Evolutionary conservation across 2,329 filamentous ascomycete genomes (phyloP).

Genomic region (Cercospora janseana): DNA sequence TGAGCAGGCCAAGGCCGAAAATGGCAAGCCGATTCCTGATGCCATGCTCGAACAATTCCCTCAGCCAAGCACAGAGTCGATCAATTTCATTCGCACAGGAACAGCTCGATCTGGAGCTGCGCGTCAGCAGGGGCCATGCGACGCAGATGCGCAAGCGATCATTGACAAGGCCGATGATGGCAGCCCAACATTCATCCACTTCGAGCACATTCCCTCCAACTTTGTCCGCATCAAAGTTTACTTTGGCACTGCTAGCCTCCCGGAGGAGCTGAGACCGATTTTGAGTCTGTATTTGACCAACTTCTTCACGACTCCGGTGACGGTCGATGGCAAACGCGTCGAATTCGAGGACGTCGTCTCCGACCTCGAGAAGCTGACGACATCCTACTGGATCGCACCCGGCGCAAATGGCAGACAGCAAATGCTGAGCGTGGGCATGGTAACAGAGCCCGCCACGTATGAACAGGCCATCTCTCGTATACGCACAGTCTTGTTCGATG

Average conservation of each 20-base stretch:
- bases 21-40: conserved; percentile 80
- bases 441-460: conserved; percentile 87
- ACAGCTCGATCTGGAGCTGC: conserved; percentile 82
- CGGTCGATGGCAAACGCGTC: conserved; percentile 69
- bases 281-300: conserved; percentile 82
- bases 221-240: conserved; percentile 85
- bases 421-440: conserved; percentile 75
- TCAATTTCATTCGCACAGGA: conserved; percentile 87
- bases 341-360: conserved; percentile 91
- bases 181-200: conserved; percentile 83
- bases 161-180: conserved; percentile 67
- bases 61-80: conserved; percentile 82
- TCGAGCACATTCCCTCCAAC: conserved; percentile 88
- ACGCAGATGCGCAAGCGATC: conserved; percentile 69
- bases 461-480: conserved; percentile 78
- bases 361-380: conserved; percentile 85
- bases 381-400: conserved; percentile 75
- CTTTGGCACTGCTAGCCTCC: conserved; percentile 73
- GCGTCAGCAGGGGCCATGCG: conserved; percentile 63
- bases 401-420: conserved; percentile 71
- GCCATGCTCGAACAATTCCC: conserved; percentile 77
- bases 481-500: conserved; percentile 80
- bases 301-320: conserved; percentile 90
- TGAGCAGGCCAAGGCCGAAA: conserved; percentile 80
- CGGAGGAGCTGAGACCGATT: conserved; percentile 79